Conservation (phyloP, 768 basidiomycete species). For the Piloderma croceum region DNA sequence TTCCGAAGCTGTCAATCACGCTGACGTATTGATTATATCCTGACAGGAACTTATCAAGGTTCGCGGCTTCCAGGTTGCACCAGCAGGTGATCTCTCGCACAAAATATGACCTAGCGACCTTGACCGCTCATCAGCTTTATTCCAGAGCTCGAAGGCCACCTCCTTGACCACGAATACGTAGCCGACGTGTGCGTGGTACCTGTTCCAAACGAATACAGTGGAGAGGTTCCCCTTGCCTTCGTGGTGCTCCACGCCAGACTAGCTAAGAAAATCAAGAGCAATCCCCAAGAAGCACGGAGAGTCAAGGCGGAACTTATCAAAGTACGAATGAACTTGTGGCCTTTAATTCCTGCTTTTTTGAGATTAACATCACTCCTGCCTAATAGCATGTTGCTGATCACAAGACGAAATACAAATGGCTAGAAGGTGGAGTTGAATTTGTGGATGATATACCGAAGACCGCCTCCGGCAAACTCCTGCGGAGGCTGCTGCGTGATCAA, state of each 20-base stretch:
- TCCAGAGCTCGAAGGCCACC: slow-evolving; percentile 44
- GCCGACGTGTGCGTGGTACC: slow-evolving; percentile 43
- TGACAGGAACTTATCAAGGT: slow-evolving; percentile 47
- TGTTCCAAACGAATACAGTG: slow-evolving; percentile 42
- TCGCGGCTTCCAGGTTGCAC: slow-evolving; percentile 47
- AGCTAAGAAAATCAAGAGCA: slow-evolving; percentile 16
- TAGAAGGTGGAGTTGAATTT: slow-evolving; percentile 36
- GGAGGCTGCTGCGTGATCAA: slow-evolving; percentile 34
- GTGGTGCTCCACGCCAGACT: slow-evolving; percentile 31
- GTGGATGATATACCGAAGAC: slow-evolving; percentile 38
- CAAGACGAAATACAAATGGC: slow-evolving; percentile 34
- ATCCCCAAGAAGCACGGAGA: slow-evolving; percentile 22
- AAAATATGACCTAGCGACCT: too few relatives aligned
- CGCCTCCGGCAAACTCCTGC: slow-evolving; percentile 33
- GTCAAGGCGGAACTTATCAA: slow-evolving; percentile 20
- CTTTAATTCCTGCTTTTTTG: background rate
- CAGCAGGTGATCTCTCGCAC: too few relatives aligned
- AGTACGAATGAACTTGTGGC: background rate
- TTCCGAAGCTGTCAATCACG: too few relatives aligned
- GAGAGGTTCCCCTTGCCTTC: slow-evolving; percentile 48
- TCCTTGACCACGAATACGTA: slow-evolving; percentile 38
- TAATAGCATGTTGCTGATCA: slow-evolving; percentile 28
- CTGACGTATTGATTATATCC: too few relatives aligned
- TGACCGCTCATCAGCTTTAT: too few relatives aligned
- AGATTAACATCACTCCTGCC: background rate